Conservation (phyloP, 139 green algal genomes). For the Raphidocelis subcapitata region DNA sequence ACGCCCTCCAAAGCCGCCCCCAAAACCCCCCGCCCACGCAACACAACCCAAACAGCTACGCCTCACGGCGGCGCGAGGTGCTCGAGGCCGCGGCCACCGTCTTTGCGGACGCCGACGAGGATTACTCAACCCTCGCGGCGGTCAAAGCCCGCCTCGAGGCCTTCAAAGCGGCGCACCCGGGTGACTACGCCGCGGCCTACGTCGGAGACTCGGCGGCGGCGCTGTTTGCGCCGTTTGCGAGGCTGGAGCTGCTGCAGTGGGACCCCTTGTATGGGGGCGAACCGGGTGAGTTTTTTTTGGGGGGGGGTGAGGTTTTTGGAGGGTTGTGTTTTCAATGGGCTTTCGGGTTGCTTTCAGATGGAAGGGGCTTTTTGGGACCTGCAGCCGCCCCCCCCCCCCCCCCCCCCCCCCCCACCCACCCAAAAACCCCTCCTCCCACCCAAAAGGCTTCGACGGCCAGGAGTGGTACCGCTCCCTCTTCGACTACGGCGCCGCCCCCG, state of each 20-base stretch:
- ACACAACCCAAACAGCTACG: slow-evolving; percentile 29
- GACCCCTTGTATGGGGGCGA: slow-evolving; percentile 70
- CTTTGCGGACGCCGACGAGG: slow-evolving; percentile 83
- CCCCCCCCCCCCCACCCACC: too few relatives aligned
- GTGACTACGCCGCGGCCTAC: slow-evolving; percentile 75
- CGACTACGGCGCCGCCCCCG: slow-evolving; percentile 67
- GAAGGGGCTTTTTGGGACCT: too few relatives aligned
- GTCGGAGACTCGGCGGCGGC: slow-evolving; percentile 72
- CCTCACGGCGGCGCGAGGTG: slow-evolving; percentile 58
- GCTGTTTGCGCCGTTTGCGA: slow-evolving; percentile 92
- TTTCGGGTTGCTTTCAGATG: too few relatives aligned
- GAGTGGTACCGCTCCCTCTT: slow-evolving; percentile 76
- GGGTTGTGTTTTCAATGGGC: neutral
- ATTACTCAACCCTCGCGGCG: slow-evolving; percentile 63
- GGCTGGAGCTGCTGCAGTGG: slow-evolving; percentile 91
- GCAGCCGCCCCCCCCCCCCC: neutral
- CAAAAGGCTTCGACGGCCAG: slow-evolving; percentile 24
- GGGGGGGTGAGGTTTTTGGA: slow-evolving; percentile 15
- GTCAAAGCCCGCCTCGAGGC: slow-evolving; percentile 54
- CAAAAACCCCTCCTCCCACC: too few relatives aligned
- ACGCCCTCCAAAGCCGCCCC: too few relatives aligned
- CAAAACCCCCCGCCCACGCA: too few relatives aligned
- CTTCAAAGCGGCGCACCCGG: slow-evolving; percentile 57
- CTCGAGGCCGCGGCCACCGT: slow-evolving; percentile 53
- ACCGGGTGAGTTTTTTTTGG: neutral